A percentile compares a stretch with the other conserved stretches of the same genome.
These are phyloP conservation scores for Psidium friedrichsthalianum DNA, from an alignment of 345 rosid genomes.

Conservation along the genomic window DNA sequence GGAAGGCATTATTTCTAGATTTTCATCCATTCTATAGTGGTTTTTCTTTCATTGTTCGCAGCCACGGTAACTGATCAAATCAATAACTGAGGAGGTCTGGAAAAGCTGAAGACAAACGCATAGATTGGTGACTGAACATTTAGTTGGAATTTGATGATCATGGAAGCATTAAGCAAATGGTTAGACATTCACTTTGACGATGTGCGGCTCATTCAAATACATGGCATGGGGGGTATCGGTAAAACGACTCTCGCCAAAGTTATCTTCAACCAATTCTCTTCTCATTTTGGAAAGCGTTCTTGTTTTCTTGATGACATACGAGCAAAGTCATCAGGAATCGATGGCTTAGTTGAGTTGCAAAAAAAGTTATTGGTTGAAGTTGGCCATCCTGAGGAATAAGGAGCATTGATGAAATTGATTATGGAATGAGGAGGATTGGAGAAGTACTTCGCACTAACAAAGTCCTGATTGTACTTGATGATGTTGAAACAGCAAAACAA, in stretches of 20 bases:
- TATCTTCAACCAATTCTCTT: not conserved
- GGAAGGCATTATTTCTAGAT: not conserved
- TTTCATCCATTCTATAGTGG: not conserved
- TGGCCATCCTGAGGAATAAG: no score
- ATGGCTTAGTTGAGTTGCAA: not conserved
- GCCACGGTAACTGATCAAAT: not conserved
- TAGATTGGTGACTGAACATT: not conserved
- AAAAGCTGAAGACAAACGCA: not conserved
- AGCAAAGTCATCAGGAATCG: not conserved
- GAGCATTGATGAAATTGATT: not conserved
- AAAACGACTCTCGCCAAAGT: not conserved
- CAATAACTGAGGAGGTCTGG: not conserved
- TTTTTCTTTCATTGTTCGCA: not conserved
- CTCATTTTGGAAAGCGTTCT: not conserved
- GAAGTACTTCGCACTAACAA: not conserved
- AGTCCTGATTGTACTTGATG: not conserved
- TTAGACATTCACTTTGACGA: not conserved
- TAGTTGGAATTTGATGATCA: not conserved
- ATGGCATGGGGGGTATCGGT: not conserved
- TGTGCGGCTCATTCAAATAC: not conserved
- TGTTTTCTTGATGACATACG: not conserved
- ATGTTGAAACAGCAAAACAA: not conserved
- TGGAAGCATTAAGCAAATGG: not conserved
- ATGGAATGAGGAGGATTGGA: not conserved
- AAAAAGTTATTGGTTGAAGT: not conserved